Conservation (phyloP, 306 rosid genomes). For the Vicia villosa region DNA sequence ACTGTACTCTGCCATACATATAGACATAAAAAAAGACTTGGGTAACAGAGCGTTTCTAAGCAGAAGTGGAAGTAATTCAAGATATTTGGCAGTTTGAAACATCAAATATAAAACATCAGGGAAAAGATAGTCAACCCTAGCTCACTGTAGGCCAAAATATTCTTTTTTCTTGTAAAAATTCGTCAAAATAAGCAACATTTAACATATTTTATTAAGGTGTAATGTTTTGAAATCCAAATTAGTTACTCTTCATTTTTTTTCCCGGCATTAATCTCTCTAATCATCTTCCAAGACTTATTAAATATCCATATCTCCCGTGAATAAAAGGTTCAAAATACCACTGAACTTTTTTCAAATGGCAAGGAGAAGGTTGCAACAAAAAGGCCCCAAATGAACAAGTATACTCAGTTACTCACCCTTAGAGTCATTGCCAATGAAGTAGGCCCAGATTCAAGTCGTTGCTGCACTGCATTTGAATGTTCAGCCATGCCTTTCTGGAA, state of each 20-base stretch:
- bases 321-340: slow-evolving; percentile 8
- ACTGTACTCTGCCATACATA: neutral
- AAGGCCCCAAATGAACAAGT: slow-evolving; percentile 27
- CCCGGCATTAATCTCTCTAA: neutral
- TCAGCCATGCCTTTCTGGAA: slow-evolving; percentile 96
- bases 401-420: slow-evolving; percentile 58
- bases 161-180: neutral
- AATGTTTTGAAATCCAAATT: slow-evolving; percentile 6
- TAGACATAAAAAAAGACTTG: neutral
- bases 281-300: slow-evolving; percentile 7
- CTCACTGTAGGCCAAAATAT: neutral
- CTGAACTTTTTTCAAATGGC: neutral
- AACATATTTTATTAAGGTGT: neutral
- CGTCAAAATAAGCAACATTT: neutral
- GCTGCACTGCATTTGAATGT: slow-evolving; percentile 75
- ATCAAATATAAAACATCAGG: neutral
- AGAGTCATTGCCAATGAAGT: slow-evolving; percentile 78
- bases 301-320: neutral
- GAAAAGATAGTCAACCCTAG: neutral
- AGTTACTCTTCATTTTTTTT: neutral
- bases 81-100: neutral
- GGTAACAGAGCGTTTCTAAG: neutral
- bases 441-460: slow-evolving; percentile 78
- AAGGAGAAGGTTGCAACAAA: neutral
- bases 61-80: slow-evolving; percentile 16